Conservation (phyloP, 2,329 filamentous ascomycete species). For the Bipolaris bicolor region DNA sequence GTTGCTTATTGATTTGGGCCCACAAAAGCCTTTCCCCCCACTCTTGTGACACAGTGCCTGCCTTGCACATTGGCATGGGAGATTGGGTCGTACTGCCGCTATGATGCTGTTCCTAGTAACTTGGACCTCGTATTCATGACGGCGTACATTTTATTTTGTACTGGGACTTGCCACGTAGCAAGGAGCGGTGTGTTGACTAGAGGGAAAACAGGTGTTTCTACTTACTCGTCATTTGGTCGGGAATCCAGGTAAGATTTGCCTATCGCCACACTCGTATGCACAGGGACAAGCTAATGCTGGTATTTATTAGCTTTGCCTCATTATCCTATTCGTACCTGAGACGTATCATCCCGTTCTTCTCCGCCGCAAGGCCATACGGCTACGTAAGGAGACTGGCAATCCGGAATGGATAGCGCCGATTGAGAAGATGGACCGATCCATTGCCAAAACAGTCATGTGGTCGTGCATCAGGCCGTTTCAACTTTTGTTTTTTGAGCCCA, state of each 20-base stretch:
- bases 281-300: slow-evolving; percentile 23
- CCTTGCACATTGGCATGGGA: slow-evolving; percentile 7
- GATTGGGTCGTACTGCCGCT: slow-evolving; percentile 2
- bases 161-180: background rate
- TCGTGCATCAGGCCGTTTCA: slow-evolving; percentile 72
- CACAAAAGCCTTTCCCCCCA: slow-evolving; percentile 2
- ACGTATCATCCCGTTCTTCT: slow-evolving; percentile 80
- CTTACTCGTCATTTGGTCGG: slow-evolving; percentile 80
- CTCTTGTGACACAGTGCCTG: slow-evolving; percentile 9
- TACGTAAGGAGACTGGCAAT: slow-evolving; percentile 79
- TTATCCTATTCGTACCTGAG: slow-evolving; percentile 79
- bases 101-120: slow-evolving; percentile 4
- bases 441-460: slow-evolving; percentile 60
- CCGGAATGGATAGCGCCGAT: slow-evolving; percentile 76
- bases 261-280: background rate
- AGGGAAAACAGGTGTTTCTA: slow-evolving; percentile 61
- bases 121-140: slow-evolving; percentile 5
- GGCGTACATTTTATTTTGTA: background rate
- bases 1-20: slow-evolving; percentile 26
- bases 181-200: slow-evolving; percentile 34
- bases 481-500: slow-evolving; percentile 80
- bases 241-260: slow-evolving; percentile 45
- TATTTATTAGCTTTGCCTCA: slow-evolving; percentile 61
- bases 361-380: slow-evolving; percentile 70
- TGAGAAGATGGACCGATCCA: slow-evolving; percentile 73